A percentile compares a stretch with the other conserved stretches of the same genome.
phyloP scores from a whole-genome alignment of 352 stramenopile genomes.

The Bremia lactucae region DNA sequence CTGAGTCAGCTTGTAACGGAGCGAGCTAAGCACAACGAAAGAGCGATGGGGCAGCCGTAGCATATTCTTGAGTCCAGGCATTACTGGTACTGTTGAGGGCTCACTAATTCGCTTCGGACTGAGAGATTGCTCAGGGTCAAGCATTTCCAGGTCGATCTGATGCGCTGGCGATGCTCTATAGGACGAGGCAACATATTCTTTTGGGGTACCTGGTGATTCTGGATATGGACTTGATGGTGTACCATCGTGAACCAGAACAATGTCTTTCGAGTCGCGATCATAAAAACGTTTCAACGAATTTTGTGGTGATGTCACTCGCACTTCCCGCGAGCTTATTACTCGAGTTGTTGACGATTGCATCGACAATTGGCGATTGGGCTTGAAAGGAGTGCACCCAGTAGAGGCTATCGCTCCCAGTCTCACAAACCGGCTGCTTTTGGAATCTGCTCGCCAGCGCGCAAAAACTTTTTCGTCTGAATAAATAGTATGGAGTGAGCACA shows the following conservation, averaged over 20 bases:
- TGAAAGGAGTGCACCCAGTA: too few species aligned
- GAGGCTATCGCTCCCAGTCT: constrained; percentile 16
- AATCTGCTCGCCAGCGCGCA: constrained; percentile 17
- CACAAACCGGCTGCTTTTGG: constrained; percentile 17
- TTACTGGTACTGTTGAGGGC: constrained; percentile 1
- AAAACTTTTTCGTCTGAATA: constrained; percentile 35
- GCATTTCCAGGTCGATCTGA: constrained; percentile 13
- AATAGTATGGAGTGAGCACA: constrained; percentile 25
- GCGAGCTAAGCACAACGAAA: constrained; percentile 7
- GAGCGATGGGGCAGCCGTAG: constrained; percentile 15
- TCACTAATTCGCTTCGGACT: too few species aligned
- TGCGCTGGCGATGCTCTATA: constrained; percentile 11
- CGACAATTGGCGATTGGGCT: too few species aligned
- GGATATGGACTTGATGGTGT: constrained; percentile 23
- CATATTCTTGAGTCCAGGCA: constrained; percentile 8
- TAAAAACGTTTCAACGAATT: constrained; percentile 13
- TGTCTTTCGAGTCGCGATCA: constrained; percentile 1
- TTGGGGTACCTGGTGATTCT: constrained; percentile 9
- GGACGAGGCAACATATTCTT: constrained; percentile 6
- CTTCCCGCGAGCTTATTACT: too few species aligned
- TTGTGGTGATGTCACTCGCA: constrained; percentile 13
- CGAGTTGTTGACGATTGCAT: too few species aligned
- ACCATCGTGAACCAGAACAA: constrained; percentile 16
- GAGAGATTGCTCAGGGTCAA: constrained; percentile 7
- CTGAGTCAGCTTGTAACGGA: constrained; percentile 12